These are phyloP conservation scores for Solanum clarkiae DNA, from an alignment of 257 asterid species.

Conservation along the genomic window DNA sequence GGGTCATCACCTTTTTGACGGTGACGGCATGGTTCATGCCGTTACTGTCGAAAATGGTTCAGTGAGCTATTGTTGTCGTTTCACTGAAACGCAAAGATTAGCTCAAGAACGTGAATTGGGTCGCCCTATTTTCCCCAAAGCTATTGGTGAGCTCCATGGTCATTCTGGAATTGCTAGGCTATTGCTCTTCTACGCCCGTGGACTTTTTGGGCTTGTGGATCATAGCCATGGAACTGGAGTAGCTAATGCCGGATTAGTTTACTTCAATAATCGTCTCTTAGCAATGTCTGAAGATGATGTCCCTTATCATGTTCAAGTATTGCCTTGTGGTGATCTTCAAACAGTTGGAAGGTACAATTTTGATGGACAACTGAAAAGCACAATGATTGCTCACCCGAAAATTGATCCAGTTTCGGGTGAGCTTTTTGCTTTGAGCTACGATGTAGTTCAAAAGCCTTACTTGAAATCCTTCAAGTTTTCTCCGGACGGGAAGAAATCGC, in stretches of 20 bases:
- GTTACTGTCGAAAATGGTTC: constrained; percentile 23
- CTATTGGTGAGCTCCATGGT: constrained; percentile 71
- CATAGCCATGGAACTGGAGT: constrained; percentile 46
- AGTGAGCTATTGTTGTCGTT: constrained; percentile 52
- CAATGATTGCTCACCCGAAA: constrained; percentile 80
- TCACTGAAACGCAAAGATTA: constrained; percentile 46
- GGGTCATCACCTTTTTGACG: constrained; percentile 70
- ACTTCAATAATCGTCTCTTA: constrained; percentile 27
- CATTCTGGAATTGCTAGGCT: constrained; percentile 47
- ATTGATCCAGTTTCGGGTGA: constrained; percentile 50
- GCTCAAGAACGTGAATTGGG: constrained; percentile 51
- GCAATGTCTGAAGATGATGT: constrained; percentile 78
- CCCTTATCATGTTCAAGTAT: constrained; percentile 38
- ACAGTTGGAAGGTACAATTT: constrained; percentile 40
- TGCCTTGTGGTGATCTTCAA: constrained; percentile 30
- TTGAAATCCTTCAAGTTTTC: constrained; percentile 46
- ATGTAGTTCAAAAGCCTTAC: constrained; percentile 43
- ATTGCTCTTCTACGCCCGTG: constrained; percentile 39
- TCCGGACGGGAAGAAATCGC: constrained; percentile 23
- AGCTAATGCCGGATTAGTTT: constrained; percentile 55
- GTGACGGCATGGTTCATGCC: constrained; percentile 72
- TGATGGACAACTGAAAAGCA: constrained; percentile 18
- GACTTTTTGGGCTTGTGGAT: constrained; percentile 37
- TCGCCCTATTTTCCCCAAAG: constrained; percentile 54
- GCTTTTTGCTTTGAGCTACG: constrained; percentile 49